Evolutionary conservation across 106 monocot genomes (phyloP).

Genomic region (Allium cepa): DNA sequence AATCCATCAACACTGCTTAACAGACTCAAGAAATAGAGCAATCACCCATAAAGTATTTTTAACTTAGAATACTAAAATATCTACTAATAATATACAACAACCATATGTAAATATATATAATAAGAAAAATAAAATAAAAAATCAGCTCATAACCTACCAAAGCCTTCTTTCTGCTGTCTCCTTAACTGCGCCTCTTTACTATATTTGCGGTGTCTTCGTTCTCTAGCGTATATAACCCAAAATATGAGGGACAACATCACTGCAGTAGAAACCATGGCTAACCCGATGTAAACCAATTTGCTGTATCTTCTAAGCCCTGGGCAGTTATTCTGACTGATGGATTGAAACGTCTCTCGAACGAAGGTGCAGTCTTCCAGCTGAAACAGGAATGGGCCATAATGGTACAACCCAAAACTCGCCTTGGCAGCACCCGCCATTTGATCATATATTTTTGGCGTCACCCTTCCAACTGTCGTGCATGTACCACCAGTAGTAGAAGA

Average conservation of each 20-base stretch:
- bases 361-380: slow-evolving; percentile 77
- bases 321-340: slow-evolving; percentile 45
- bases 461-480: slow-evolving; percentile 55
- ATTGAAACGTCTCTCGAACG: slow-evolving; percentile 57
- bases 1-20: no score
- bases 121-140: no score
- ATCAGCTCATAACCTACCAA: background rate
- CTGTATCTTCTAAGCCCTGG: slow-evolving; percentile 54
- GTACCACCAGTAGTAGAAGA: slow-evolving; percentile 3
- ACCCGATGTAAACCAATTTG: slow-evolving; percentile 54
- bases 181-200: background rate
- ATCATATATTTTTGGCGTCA: slow-evolving; percentile 43
- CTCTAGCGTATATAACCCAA: slow-evolving; percentile 81
- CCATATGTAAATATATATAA: no score
- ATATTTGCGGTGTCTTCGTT: slow-evolving; percentile 50
- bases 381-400: slow-evolving; percentile 64
- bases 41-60: no score
- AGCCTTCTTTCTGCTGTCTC: background rate
- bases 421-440: slow-evolving; percentile 51
- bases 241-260: slow-evolving; percentile 84
- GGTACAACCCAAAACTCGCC: slow-evolving; percentile 48
- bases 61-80: no score
- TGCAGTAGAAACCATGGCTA: slow-evolving; percentile 55
- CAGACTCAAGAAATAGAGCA: no score
- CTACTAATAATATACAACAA: no score